Percentiles rank a stretch among this genome's conserved stretches.
Conservation (phyloP, 345 rosid genomes). For the Brassica rapa region DNA sequence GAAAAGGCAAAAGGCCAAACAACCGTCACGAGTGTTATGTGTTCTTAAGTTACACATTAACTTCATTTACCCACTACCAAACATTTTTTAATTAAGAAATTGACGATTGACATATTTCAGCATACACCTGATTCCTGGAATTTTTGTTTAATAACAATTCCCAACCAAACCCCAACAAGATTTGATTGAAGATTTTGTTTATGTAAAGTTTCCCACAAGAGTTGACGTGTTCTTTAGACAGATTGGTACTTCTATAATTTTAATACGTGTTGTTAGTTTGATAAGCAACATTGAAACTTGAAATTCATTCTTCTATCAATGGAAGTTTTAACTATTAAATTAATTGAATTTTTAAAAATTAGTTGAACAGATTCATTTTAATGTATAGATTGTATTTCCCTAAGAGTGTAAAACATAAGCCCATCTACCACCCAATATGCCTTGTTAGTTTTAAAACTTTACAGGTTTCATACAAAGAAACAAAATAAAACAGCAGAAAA, state of each 20-base stretch:
- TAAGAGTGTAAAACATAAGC: slow-evolving; percentile 4
- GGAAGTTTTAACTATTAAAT: background rate
- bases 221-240: slow-evolving; percentile 31
- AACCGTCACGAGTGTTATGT: slow-evolving; percentile 38
- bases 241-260: slow-evolving; percentile 21
- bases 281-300: slow-evolving; percentile 34
- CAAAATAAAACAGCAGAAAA: background rate
- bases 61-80: slow-evolving; percentile 34
- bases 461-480: background rate
- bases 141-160: slow-evolving; percentile 8
- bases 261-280: slow-evolving; percentile 32
- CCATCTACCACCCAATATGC: slow-evolving; percentile 19
- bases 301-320: slow-evolving; percentile 9
- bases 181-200: slow-evolving; percentile 11
- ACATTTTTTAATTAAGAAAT: slow-evolving; percentile 23
- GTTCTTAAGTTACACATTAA: slow-evolving; percentile 24
- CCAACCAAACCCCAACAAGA: slow-evolving; percentile 36
- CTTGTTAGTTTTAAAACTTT: background rate
- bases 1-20: slow-evolving; percentile 35
- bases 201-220: slow-evolving; percentile 19
- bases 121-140: slow-evolving; percentile 1
- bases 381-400: background rate
- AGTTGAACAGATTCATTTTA: slow-evolving; percentile 24
- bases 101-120: slow-evolving; percentile 26
- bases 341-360: background rate